These are phyloP conservation scores for Chaetomiaceae sp. DNA, from an alignment of 2,329 filamentous ascomycete genomes.

Conservation along the genomic window DNA sequence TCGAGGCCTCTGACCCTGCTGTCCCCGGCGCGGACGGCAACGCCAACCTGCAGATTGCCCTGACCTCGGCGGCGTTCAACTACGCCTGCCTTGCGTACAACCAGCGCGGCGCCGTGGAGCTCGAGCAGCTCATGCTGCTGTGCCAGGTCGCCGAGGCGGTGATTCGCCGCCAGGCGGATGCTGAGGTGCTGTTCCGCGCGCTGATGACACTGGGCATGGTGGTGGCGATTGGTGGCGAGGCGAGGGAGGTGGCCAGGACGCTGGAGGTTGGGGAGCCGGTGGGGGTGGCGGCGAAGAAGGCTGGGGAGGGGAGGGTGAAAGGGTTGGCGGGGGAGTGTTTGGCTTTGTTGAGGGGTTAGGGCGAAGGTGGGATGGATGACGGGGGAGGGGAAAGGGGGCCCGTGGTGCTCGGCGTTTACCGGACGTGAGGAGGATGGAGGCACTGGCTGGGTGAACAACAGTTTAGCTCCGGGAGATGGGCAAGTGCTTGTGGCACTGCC, in stretches of 20 bases:
- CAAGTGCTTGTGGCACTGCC: too few relatives aligned
- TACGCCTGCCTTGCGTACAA: conserved; percentile 65
- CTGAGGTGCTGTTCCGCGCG: conserved; percentile 75
- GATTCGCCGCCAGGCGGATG: conserved; percentile 61
- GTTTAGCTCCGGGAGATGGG: too few relatives aligned
- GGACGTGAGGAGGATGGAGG: too few relatives aligned
- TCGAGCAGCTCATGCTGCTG: conserved; percentile 38
- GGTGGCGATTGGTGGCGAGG: conserved; percentile 49
- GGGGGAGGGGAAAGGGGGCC: too few relatives aligned
- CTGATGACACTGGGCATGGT: conserved; percentile 80
- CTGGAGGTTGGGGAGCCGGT: conserved; percentile 38
- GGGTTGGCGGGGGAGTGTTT: conserved; percentile 42
- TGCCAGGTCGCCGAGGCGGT: conserved; percentile 54
- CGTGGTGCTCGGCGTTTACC: too few relatives aligned
- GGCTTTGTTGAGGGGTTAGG: conserved; percentile 27
- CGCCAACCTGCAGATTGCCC: conserved; percentile 75
- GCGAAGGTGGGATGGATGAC: not conserved
- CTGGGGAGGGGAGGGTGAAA: conserved; percentile 42
- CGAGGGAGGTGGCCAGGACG: conserved; percentile 37
- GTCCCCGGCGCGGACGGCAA: conserved; percentile 57
- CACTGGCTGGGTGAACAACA: too few relatives aligned
- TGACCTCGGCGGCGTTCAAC: conserved; percentile 79
- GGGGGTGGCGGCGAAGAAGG: conserved; percentile 37
- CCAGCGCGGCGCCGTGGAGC: conserved; percentile 39
- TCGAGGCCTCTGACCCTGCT: conserved; percentile 41